Conservation (phyloP, 768 basidiomycete genomes). For the Mycena metata region DNA sequence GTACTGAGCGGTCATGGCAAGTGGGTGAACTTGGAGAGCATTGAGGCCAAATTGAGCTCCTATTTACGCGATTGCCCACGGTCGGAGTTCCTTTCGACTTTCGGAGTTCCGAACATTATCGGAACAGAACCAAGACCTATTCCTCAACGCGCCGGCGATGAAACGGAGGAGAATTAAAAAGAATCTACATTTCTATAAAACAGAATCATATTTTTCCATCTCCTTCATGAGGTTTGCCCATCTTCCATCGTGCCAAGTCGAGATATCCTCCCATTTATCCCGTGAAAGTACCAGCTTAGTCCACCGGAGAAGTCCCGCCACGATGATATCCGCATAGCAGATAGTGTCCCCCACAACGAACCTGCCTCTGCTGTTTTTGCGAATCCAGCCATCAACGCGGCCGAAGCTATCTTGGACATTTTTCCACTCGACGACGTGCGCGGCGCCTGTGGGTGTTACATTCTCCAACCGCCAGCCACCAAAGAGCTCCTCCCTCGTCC, state of each 20-base stretch:
- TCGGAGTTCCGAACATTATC: too few species aligned
- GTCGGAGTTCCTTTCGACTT: too few species aligned
- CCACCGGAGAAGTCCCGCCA: constrained; percentile 31
- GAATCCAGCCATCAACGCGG: constrained; percentile 46
- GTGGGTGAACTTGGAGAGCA: too few species aligned
- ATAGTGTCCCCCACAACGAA: constrained; percentile 52
- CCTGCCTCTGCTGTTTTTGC: constrained; percentile 46
- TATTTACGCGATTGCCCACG: too few species aligned
- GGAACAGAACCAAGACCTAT: too few species aligned
- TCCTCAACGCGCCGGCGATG: too few species aligned
- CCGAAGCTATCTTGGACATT: constrained; percentile 50
- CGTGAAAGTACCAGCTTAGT: constrained; percentile 15
- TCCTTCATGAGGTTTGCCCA: constrained; percentile 25
- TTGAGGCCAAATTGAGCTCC: too few species aligned
- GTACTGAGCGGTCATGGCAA: constrained; percentile 18
- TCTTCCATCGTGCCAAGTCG: constrained; percentile 27
- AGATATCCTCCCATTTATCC: constrained; percentile 27
- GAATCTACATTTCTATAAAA: too few species aligned
- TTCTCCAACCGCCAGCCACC: constrained; percentile 51
- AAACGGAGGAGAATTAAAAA: too few species aligned
- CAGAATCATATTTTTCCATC: constrained; percentile 22
- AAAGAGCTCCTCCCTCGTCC: constrained; percentile 49
- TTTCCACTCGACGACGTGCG: constrained; percentile 53
- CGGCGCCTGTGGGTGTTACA: constrained; percentile 43
- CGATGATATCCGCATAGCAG: constrained; percentile 30